phyloP scores from a whole-genome alignment of 192 early-diverging fungal genomes.

The Dissophora ornata region DNA sequence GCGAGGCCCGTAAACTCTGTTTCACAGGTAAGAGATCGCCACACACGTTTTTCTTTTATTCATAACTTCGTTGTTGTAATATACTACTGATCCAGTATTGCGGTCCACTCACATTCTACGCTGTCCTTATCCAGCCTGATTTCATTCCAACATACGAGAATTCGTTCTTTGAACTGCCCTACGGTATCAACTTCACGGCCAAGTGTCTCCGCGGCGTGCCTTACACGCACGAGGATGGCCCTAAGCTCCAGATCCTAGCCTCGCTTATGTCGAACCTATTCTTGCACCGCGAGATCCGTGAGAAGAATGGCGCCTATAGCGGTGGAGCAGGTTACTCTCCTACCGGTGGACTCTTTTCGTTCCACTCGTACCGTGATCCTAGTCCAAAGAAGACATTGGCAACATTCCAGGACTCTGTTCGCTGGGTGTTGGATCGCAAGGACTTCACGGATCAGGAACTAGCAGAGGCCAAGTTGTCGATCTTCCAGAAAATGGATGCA shows the following conservation, averaged over 20 bases:
- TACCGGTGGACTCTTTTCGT: conserved; percentile 81
- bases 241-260: conserved; percentile 80
- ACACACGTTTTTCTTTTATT: background rate
- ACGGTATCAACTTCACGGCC: conserved; percentile 87
- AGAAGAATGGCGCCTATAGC: conserved; percentile 97
- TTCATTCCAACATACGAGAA: conserved; percentile 67
- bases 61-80: background rate
- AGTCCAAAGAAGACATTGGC: conserved; percentile 76
- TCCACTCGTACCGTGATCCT: conserved; percentile 96
- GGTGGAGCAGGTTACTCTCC: conserved; percentile 85
- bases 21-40: conserved; percentile 17
- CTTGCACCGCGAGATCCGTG: conserved; percentile 96
- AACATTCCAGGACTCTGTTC: conserved; percentile 71
- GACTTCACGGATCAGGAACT: conserved; percentile 72
- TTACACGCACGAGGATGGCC: conserved; percentile 84
- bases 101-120: too few relatives aligned
- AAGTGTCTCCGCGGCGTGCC: conserved; percentile 82
- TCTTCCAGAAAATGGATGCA: conserved; percentile 87
- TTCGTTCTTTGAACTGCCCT: conserved; percentile 85
- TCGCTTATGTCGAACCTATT: conserved; percentile 87
- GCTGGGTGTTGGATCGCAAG: conserved; percentile 72
- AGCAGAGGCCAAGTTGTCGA: conserved; percentile 90
- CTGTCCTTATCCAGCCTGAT: conserved; percentile 22
- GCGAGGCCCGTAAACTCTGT: background rate
- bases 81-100: background rate